Percentiles rank a stretch among this genome's conserved stretches.
Conservation (phyloP, 2,329 filamentous ascomycete genomes). For the Mariannaea sp. region DNA sequence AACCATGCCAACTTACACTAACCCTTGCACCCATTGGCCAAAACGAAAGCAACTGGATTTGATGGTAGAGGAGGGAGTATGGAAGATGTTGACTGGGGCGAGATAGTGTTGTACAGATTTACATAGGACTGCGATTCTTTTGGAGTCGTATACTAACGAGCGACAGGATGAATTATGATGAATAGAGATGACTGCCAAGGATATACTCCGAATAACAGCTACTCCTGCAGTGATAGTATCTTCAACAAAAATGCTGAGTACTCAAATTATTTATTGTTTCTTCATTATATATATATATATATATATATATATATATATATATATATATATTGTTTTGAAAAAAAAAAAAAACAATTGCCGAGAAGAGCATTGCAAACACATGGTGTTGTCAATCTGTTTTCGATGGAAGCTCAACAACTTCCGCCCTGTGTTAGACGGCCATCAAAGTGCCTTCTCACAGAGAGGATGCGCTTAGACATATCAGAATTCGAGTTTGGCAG, state of each 20-base stretch:
- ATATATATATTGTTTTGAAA: too few relatives aligned
- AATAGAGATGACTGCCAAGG: conserved; percentile 11
- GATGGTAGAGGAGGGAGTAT: conserved; percentile 22
- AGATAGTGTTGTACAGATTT: conserved; percentile 16
- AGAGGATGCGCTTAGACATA: conserved; percentile 11
- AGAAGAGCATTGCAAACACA: too few relatives aligned
- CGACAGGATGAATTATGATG: conserved; percentile 33
- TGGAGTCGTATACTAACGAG: conserved; percentile 29
- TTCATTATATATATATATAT: too few relatives aligned
- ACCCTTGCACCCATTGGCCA: conserved; percentile 14
- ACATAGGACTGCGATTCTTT: conserved; percentile 32
- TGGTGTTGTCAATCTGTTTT: neutral
- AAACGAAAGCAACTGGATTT: conserved; percentile 20
- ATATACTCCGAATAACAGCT: neutral
- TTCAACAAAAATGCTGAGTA: neutral
- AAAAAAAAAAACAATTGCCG: too few relatives aligned
- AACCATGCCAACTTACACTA: neutral
- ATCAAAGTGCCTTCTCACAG: neutral
- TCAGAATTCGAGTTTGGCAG: conserved; percentile 25
- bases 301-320: too few relatives aligned
- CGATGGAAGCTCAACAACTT: neutral
- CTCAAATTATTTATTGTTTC: neutral
- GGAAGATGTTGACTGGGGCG: conserved; percentile 26
- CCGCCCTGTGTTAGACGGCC: neutral
- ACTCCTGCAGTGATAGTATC: neutral